Evolutionary conservation across 345 rosid genomes (phyloP), one percentile per base, ranked within the genome.

Genomic region (Barbarea vulgaris): DNA sequence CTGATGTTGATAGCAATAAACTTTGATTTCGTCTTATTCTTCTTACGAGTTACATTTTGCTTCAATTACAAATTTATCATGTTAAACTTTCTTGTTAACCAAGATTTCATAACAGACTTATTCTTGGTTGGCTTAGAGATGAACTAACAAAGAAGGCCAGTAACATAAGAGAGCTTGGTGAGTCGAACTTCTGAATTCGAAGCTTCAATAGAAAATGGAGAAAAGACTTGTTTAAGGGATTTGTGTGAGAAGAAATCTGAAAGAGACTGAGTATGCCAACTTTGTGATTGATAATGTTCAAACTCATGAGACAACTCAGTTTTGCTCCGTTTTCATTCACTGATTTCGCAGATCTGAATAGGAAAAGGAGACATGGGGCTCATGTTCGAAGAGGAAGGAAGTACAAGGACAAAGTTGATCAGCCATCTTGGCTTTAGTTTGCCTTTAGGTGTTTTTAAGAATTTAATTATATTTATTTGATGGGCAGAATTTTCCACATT

Each of bases 301-400:
- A 59, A 59, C 64, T 67, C 72, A 51, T 13, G 44, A 59, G 57
- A 72, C 30, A 53, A 65, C 69, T 72, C 51, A 66, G 14, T 42
- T 58, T 54, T 82, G 24, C 36, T 24, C 51, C 30, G 46, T 71
- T 83, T 22, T n/a, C 42, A 39, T 55, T 64, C 24, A 17, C 53
- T 65, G 53, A 60, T 63, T 56, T 30, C 34, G 44, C 90, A 96
- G 98, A 84, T 88, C 87, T 15, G 83, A 77, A 70, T 97, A 92
- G 76, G 99, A 96, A 61, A 81, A 71, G 31, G 96, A 96, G 86
- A 96, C 97, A 52, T 96, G 99, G 99, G 87, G 84, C 57, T 84
- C 41, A 83, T 96, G 93, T 87, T 93, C 74, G 98, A 96, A 84
- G 98, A 88, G 27, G 99, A 93, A 79, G 99, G 93, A 66, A 83